Base-by-base conservation (phyloP, 257 asterid species). In the Echites panduratus region DNA sequence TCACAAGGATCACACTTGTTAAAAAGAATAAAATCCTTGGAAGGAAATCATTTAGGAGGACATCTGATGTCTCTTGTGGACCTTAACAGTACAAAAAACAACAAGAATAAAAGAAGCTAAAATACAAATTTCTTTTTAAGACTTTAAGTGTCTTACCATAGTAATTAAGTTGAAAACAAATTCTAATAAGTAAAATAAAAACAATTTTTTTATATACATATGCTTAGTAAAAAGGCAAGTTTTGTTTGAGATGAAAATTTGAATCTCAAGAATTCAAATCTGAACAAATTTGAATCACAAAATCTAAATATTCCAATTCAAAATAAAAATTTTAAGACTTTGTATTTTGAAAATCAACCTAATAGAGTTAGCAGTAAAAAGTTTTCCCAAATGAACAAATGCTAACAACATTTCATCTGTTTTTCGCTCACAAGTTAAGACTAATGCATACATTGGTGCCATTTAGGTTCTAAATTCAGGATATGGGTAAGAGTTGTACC, bases 401-500 rank as follows among this genome's bases (percentile, higher is more conserved):
- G 6, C 43, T 57, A 32, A 20, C 48, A 50, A 7, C 63, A 27
- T 5, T 7, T 53, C 52, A 35, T 38, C 52, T 32, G 5, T 13
- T 68, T 26, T 7, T 13, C 11, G 26, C 22, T 10, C 38, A 27
- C 63, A 20, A 14, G 11, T 9, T 11, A 35, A 52, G 26, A 35
- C 62, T 49, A 50, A 24, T n/a, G 16, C 41, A 59, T 29, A 7
- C 16, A 16, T 57, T 20, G 29, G 2, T 29, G 48, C 48, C n/a
- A 32, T 19, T 4, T 26, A 4, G 14, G 24, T 35, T 32, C 35
- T 24, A 43, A 19, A 50, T 52, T 19, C 40, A 6, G 16, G 49
- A 70, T 5, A 38, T 11, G 38, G n/a, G 50, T 6, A 70, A 65
- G 43, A 43, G 29, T 13, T 24, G 68, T 75, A 81, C 85, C 85